Base-by-base conservation (phyloP, 345 rosid genomes). In the Euclidium syriacum region DNA sequence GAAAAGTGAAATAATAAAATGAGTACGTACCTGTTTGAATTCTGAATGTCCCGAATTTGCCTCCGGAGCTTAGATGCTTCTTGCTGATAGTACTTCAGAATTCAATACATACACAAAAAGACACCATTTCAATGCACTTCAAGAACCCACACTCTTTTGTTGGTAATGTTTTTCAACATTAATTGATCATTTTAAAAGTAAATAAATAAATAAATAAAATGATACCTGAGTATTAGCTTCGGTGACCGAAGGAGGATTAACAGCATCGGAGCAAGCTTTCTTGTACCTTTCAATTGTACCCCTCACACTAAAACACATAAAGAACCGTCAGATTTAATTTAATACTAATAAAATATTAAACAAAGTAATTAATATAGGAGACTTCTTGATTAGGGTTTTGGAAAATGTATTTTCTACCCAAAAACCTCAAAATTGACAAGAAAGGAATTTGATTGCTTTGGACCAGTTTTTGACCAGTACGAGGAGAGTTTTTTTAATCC, bases 171-270 rank as follows among this genome's bases (percentile, higher is more conserved):
- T 20, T 32, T 14, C 42, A 14, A 10, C 7, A 33, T 5, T 32
- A 42, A 14, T 8, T 42, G 30, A 26, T 58, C 18, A 36, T 54
- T 5, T 19, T 34, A 11, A 14, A 58, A n/a, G 10, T 10, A 18
- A 10, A 43, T 6, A n/a, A 30, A 48, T 18, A 49, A 5, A 36
- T 3, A 12, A 24, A 15, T 7, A 17, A 47, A 12, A 12, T 3
- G 38, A 12, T 72, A 83, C 98, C 99, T 90, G 99, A 73, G 90
- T 87, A 68, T 94, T 94, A 43, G 82, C 75, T 79, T 94, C 97
- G 46, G 90, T 67, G 56, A 84, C 78, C n/a, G 97, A 79, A 24
- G 80, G 83, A 17, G 88, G 83, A 43, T 65, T 80, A 10, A 84
- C 59, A 26, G 92, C 78, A 75, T 83, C 90, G 2, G 85, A 22